A percentile compares a stretch with the other conserved stretches of the same genome.
These are phyloP conservation scores for Houttuynia cordata DNA, from an alignment of 164 flowering plant species.

Conservation along the genomic window DNA sequence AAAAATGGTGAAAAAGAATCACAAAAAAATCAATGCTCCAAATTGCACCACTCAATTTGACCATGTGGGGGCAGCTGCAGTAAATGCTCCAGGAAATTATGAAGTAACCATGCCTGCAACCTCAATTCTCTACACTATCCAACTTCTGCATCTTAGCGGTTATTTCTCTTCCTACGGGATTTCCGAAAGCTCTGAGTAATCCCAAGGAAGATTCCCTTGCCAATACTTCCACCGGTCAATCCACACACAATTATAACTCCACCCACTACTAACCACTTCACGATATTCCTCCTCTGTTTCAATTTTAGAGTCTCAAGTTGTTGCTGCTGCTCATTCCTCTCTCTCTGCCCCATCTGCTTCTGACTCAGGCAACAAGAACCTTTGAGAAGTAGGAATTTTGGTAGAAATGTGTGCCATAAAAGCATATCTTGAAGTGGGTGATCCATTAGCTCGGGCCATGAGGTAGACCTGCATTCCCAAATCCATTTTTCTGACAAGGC, in stretches of 20 bases:
- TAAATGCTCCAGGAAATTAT: no score
- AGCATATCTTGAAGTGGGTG: slow-evolving; percentile 36
- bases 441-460: slow-evolving; percentile 29
- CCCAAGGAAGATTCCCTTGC: slow-evolving; percentile 6
- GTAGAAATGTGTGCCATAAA: slow-evolving; percentile 54
- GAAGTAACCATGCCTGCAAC: no score
- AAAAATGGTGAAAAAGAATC: no score
- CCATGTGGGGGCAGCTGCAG: no score
- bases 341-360: neutral
- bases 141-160: neutral
- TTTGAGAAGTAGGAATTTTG: slow-evolving; percentile 17
- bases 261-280: slow-evolving; percentile 10
- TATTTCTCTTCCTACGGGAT: neutral
- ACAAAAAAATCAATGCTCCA: no score
- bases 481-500: slow-evolving; percentile 60
- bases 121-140: neutral
- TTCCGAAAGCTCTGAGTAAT: slow-evolving; percentile 1
- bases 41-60: no score
- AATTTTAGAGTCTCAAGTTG: neutral
- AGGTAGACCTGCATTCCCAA: slow-evolving; percentile 54
- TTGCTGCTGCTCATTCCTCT: slow-evolving; percentile 2
- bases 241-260: slow-evolving; percentile 9
- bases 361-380: neutral
- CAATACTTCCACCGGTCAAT: neutral
- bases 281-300: neutral